Conservation (phyloP, 169 alveolate genomes). For the Cryptosporidium muris region DNA sequence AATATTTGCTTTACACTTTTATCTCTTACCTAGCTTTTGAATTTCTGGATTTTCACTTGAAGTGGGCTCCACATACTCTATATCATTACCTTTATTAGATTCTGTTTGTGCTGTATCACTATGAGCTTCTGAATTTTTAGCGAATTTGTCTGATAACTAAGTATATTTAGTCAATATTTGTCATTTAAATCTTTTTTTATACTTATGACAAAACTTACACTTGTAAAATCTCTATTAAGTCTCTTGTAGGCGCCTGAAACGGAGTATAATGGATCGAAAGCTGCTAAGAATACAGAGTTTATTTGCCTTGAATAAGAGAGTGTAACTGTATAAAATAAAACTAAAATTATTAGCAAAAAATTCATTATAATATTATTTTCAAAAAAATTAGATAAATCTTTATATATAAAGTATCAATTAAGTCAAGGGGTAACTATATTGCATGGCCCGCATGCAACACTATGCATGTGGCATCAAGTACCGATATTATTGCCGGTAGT, state of each 20-base stretch:
- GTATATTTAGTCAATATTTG: background rate
- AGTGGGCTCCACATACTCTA: constrained; percentile 34
- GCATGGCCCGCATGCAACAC: too few species aligned
- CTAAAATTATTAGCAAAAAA: constrained; percentile 1
- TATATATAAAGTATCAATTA: background rate
- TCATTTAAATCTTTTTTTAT: background rate
- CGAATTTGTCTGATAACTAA: constrained; percentile 14
- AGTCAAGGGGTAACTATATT: too few species aligned
- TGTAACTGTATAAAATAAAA: constrained; percentile 1
- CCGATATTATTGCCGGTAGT: too few species aligned
- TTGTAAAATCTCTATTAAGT: constrained; percentile 3
- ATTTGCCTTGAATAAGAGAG: constrained; percentile 22
- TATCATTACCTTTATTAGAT: constrained; percentile 7
- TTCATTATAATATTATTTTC: constrained; percentile 14
- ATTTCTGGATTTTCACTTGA: constrained; percentile 52
- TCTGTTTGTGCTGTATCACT: constrained; percentile 9
- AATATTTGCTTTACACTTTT: background rate
- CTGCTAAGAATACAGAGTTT: constrained; percentile 45
- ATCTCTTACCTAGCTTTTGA: constrained; percentile 38
- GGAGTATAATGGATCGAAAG: constrained; percentile 49
- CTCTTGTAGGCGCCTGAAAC: constrained; percentile 26
- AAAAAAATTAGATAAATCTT: background rate
- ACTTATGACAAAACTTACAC: constrained; percentile 5
- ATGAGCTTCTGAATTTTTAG: constrained; percentile 25
- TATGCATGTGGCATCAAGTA: too few species aligned